Base-by-base conservation (phyloP, 2,329 filamentous ascomycete genomes). In the Botrytis sinoallii region DNA sequence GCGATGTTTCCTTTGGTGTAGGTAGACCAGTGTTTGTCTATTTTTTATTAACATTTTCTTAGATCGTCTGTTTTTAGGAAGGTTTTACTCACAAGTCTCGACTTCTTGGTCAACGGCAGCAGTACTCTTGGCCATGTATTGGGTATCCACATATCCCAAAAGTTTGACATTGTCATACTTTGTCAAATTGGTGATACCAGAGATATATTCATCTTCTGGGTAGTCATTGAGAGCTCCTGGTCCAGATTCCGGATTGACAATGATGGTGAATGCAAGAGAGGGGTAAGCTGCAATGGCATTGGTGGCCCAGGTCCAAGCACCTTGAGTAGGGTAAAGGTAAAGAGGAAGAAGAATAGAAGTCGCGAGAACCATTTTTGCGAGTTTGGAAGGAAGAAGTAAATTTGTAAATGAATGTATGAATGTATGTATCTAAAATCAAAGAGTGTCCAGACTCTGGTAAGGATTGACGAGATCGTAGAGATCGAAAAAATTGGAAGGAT, bases 11-110 rank as follows among this genome's bases (percentile, higher is more conserved):
- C 25, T 35, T 57, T 12, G 16, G 66, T 73, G 20, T 73, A 70
- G 1, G 66, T 73, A 10, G 72, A 73, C 72, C 66, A 73, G 67
- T 73, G 70, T 32, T 70, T 70, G 42, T 73, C 71, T 73, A 38
- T 38, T 5, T 29, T 4, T 9, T 32, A n/a, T 46, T 32, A 48
- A 16, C 29, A 9, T 29, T 8, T 22, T 29, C 52, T 18, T 7
- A n/a, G 18, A 7, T 7, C 20, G 14, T 29, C 10, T 38, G 22
- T 9, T 40, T 18, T 18, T 16, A 8, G 20, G 35, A 40, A 18
- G 7, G 4, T n/a, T 16, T 3, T 42, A 63, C 65, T 63, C 35
- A 73, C 71, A 73, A 12, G 71, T 73, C 44, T 70, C 66, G 7
- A 73, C 59, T 10, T 73, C 66, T 3, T 44, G 6, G 10, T 63